phyloP scores from a whole-genome alignment of 805 yeast species.

The Kuraishia cidri region DNA sequence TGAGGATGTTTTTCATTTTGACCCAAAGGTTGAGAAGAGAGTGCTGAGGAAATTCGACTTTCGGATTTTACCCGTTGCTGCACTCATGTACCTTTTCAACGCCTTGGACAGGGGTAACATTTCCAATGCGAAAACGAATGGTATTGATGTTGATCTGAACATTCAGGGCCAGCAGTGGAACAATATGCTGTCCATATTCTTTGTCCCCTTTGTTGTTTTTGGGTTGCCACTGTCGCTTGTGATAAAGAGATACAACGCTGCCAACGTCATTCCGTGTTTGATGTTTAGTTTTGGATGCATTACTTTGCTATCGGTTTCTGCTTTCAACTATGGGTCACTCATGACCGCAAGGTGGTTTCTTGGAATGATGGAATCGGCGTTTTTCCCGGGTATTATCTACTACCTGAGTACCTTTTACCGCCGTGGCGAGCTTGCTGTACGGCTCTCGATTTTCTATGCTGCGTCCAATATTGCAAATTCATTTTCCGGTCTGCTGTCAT shows the following conservation, averaged over 20 bases:
- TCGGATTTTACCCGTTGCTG: constrained; percentile 32
- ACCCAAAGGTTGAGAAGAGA: constrained; percentile 13
- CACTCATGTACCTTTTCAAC: constrained; percentile 36
- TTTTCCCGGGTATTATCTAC: constrained; percentile 28
- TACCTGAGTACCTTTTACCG: constrained; percentile 27
- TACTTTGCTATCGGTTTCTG: constrained; percentile 26
- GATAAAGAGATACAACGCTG: constrained; percentile 30
- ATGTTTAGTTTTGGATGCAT: constrained; percentile 36
- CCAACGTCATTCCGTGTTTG: constrained; percentile 31
- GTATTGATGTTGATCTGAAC: constrained; percentile 29
- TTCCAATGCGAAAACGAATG: constrained; percentile 39
- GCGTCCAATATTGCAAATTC: constrained; percentile 21
- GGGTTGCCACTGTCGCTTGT: constrained; percentile 32
- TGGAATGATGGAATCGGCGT: constrained; percentile 27
- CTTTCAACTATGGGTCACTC: constrained; percentile 25
- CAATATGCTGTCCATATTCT: constrained; percentile 30
- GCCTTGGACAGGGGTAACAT: constrained; percentile 41
- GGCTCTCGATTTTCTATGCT: constrained; percentile 26
- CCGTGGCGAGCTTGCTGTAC: constrained; percentile 25
- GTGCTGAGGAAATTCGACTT: constrained; percentile 31
- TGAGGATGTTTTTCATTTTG: too few species aligned
- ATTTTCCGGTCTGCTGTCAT: constrained; percentile 25
- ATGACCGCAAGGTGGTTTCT: constrained; percentile 25
- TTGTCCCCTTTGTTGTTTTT: constrained; percentile 33
- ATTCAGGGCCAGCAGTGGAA: constrained; percentile 34